A percentile compares a stretch with the other conserved stretches of the same genome.
phyloP scores from a whole-genome alignment of 495 filamentous ascomycete genomes.

The Beverwykella pulmonaria region DNA sequence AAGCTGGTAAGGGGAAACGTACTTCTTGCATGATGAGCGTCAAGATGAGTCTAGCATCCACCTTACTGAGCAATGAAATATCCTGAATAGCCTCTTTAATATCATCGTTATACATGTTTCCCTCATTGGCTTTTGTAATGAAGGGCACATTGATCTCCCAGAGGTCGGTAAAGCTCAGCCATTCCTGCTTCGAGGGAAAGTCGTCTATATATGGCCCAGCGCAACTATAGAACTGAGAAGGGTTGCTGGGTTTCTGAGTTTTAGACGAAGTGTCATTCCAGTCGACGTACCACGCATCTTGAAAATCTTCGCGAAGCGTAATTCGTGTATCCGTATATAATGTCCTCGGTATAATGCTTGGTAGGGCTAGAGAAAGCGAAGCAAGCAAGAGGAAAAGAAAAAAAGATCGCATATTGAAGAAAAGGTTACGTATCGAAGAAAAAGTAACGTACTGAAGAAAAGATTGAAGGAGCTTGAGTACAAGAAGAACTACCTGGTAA shows the following conservation, averaged over 20 bases:
- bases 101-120: background rate
- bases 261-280: background rate
- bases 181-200: background rate
- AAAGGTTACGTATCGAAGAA: no score
- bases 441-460: no score
- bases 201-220: background rate
- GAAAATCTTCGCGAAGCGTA: background rate
- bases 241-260: background rate
- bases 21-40: conserved; percentile 9
- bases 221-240: background rate
- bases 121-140: background rate
- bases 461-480: no score
- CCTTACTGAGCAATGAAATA: conserved; percentile 3
- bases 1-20: background rate
- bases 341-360: background rate
- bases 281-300: conserved; percentile 2
- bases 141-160: conserved; percentile 5
- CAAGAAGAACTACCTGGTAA: no score
- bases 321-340: background rate
- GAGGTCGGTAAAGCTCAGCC: conserved; percentile 6
- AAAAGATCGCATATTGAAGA: no score
- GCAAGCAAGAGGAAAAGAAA: no score
- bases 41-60: conserved; percentile 10
- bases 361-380: background rate
- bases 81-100: conserved; percentile 2